Percentiles rank a stretch among this genome's conserved stretches.
These are phyloP conservation scores for Arctium lappa DNA, from an alignment of 129 eudicot species.

Conservation along the genomic window DNA sequence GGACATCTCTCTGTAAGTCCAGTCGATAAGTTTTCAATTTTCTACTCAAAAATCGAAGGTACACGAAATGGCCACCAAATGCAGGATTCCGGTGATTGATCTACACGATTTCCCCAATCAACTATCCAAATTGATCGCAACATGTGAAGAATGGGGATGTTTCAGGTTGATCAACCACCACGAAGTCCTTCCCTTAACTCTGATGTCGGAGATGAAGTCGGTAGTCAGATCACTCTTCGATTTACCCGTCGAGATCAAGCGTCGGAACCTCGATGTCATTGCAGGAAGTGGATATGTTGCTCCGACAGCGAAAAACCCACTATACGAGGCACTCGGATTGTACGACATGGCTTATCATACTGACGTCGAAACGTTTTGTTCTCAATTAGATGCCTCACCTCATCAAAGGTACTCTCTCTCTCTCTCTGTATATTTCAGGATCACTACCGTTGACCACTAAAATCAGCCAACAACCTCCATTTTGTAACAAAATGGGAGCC, in stretches of 20 bases:
- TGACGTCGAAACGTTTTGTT: conserved; percentile 58
- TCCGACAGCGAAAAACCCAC: conserved; percentile 49
- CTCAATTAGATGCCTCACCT: conserved; percentile 50
- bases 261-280: conserved; percentile 49
- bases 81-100: conserved; percentile 54
- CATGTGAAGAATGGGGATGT: conserved; percentile 77
- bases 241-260: conserved; percentile 59
- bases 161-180: conserved; percentile 63
- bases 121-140: conserved; percentile 35
- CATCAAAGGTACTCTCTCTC: conserved; percentile 43
- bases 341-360: conserved; percentile 42
- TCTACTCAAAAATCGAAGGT: background rate
- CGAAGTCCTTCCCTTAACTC: conserved; percentile 30
- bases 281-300: conserved; percentile 77
- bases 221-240: conserved; percentile 58
- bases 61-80: conserved; percentile 10
- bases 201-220: conserved; percentile 65
- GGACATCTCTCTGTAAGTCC: background rate
- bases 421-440: background rate
- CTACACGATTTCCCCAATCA: conserved; percentile 47
- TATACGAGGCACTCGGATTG: conserved; percentile 73
- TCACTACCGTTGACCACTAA: background rate
- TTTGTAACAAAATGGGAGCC: background rate
- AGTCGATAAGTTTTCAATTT: background rate
- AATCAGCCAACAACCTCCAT: background rate